Evolutionary conservation across 805 yeast genomes (phyloP).

Genomic region (Metahyphopichia silvanorum): DNA sequence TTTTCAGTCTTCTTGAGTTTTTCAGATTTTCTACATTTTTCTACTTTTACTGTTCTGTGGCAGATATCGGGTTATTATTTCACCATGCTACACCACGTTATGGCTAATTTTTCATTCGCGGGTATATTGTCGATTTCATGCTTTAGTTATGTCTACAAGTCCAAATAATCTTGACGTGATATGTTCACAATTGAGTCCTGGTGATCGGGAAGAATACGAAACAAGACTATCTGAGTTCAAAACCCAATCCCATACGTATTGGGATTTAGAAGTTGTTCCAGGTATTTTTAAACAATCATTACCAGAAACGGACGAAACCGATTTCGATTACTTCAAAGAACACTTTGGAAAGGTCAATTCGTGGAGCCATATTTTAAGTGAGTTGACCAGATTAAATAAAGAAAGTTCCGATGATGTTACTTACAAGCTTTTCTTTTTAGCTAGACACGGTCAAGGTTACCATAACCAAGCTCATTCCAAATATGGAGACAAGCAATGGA

Average conservation of each 20-base stretch:
- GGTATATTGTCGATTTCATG: too few species aligned
- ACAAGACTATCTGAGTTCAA: constrained; percentile 8
- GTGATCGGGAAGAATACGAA: constrained; percentile 15
- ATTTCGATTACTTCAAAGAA: constrained; percentile 39
- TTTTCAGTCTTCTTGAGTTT: too few species aligned
- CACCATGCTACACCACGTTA: too few species aligned
- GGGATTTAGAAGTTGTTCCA: constrained; percentile 40
- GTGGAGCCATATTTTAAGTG: constrained; percentile 29
- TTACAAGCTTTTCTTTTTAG: constrained; percentile 46
- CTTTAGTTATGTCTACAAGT: constrained; percentile 4
- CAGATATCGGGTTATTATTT: too few species aligned
- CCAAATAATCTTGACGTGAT: constrained; percentile 26
- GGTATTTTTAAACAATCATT: constrained; percentile 45
- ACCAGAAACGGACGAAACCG: constrained; percentile 35
- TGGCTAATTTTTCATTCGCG: too few species aligned
- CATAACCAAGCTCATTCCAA: constrained; percentile 46
- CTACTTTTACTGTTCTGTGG: too few species aligned
- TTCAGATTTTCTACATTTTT: too few species aligned
- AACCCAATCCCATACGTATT: constrained; percentile 11
- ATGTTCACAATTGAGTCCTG: constrained; percentile 22
- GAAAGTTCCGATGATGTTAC: constrained; percentile 18
- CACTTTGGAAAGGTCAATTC: constrained; percentile 40
- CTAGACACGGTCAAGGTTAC: constrained; percentile 54
- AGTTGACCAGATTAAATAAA: constrained; percentile 35
- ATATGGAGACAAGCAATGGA: constrained; percentile 47